Conservation (phyloP, 495 filamentous ascomycete genomes). For the Letharia columbiana region DNA sequence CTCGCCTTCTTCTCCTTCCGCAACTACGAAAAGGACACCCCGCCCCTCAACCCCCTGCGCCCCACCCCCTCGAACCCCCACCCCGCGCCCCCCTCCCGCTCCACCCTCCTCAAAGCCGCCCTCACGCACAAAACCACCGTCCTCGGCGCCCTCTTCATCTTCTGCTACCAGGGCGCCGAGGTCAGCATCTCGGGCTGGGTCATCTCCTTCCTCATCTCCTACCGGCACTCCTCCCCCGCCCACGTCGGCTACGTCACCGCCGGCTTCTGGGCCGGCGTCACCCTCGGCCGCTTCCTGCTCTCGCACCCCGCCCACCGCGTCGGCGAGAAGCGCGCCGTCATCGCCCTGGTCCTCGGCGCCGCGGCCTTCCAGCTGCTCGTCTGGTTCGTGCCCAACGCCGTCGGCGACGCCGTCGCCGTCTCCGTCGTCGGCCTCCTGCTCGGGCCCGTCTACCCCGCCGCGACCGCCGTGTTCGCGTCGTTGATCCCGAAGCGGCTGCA, state of each 20-base stretch:
- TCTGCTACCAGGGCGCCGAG: constrained; percentile 73
- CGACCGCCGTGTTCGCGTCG: constrained; percentile 55
- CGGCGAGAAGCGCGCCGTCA: constrained; percentile 61
- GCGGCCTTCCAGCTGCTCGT: constrained; percentile 60
- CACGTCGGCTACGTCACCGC: constrained; percentile 72
- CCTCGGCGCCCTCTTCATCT: constrained; percentile 67
- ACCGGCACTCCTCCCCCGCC: constrained; percentile 55
- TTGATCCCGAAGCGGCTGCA: constrained; percentile 54
- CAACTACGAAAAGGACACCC: constrained; percentile 36
- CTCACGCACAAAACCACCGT: constrained; percentile 54
- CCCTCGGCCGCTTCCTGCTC: constrained; percentile 58
- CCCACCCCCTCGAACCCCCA: constrained; percentile 31
- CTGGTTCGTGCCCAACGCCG: constrained; percentile 64
- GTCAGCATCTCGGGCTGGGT: constrained; percentile 76
- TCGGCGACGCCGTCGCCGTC: constrained; percentile 63
- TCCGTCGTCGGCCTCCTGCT: constrained; percentile 66
- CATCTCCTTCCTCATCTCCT: constrained; percentile 65
- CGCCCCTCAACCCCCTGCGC: constrained; percentile 30
- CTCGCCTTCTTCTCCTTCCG: constrained; percentile 24
- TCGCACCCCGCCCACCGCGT: constrained; percentile 52
- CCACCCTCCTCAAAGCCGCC: constrained; percentile 34
- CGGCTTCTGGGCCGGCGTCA: constrained; percentile 76
- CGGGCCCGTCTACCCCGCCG: constrained; percentile 69
- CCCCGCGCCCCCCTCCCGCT: constrained; percentile 13
- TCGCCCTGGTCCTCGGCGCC: constrained; percentile 49